A percentile compares a stretch with the other conserved stretches of the same genome.
phyloP scores from a whole-genome alignment of 768 basidiomycete genomes.

The Heimioporus sp. region DNA sequence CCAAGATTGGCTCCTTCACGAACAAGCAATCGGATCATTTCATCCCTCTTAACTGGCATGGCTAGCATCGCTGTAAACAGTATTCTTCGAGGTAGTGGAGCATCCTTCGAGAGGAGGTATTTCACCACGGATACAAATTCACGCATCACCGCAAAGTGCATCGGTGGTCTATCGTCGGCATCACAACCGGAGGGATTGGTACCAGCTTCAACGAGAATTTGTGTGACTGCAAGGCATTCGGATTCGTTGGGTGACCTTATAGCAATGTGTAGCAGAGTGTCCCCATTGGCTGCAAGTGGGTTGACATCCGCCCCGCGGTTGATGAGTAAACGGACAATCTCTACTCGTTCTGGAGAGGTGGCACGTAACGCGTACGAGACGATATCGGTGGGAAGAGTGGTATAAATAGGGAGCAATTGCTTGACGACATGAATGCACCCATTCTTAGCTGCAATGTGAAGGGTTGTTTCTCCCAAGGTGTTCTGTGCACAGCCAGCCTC shows the following conservation, averaged over 20 bases:
- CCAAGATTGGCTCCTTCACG: too few species aligned
- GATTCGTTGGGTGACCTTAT: neutral
- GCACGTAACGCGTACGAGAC: neutral
- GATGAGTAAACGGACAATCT: conserved; percentile 4
- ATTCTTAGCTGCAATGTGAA: conserved; percentile 5
- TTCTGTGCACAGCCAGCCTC: neutral
- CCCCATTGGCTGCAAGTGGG: neutral
- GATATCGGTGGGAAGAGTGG: neutral
- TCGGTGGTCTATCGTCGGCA: neutral
- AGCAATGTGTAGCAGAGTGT: neutral
- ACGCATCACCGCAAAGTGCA: neutral
- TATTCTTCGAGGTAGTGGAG: too few species aligned
- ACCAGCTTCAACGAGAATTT: neutral
- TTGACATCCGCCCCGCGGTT: neutral
- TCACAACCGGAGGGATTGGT: neutral
- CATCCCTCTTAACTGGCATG: too few species aligned
- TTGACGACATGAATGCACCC: neutral
- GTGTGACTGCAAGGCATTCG: neutral
- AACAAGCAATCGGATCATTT: too few species aligned
- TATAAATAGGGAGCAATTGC: neutral
- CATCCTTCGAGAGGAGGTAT: too few species aligned
- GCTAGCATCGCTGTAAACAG: too few species aligned
- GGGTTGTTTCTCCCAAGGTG: neutral
- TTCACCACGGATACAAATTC: neutral
- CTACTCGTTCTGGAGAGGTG: neutral